Base-by-base conservation (phyloP, 768 basidiomycete genomes). In the Suillus placidus region DNA sequence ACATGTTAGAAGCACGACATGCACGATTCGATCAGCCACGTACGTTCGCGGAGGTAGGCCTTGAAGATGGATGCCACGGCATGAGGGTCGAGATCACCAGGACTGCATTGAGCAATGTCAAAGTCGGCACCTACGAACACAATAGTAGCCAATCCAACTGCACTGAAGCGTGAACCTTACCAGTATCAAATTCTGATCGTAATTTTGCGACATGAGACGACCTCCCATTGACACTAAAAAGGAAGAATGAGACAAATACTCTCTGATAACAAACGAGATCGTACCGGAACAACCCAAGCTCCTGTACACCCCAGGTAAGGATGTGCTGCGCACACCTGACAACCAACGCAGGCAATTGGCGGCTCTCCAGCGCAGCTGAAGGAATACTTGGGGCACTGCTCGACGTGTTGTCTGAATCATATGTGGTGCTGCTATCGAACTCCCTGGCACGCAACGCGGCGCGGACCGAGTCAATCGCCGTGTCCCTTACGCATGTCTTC, bases 61-160 rank as follows among this genome's bases (percentile, higher is more conserved):
- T 97, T 97, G 80, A 97, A 97, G 37, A 97, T 81, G 32, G 93
- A 93, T 23, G 95, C 89, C 8, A 98, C 95, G 1, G 94, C 93
- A 76, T 98, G 95, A 56, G 96, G 96, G 73, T 98, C 96, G 42
- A 98, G 79, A 72, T 98, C 95, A 9, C 91, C 88, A 32, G 94
- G 95, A 60, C 85, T 84, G 68, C 89, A 91, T 67, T 87, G 85
- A 47, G 83, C 78, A 79, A 98, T 85, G 72, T 95, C 90, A 71
- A 90, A 94, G 78, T 98, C 96, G 61, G 90, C 91, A 64, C 95
- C 94, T 90, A 71, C 47, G 45, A 74, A 65, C n/a, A 49, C 26
- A 62, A 43, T 65, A 54, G 34, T 49, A 32, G 60, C 30, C 38
- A 30, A 20, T 40, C 34, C 77, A 58, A 63, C 20, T 61, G n/a